phyloP scores from a whole-genome alignment of 805 yeast genomes.

The Tetrapisispora phaffii region DNA sequence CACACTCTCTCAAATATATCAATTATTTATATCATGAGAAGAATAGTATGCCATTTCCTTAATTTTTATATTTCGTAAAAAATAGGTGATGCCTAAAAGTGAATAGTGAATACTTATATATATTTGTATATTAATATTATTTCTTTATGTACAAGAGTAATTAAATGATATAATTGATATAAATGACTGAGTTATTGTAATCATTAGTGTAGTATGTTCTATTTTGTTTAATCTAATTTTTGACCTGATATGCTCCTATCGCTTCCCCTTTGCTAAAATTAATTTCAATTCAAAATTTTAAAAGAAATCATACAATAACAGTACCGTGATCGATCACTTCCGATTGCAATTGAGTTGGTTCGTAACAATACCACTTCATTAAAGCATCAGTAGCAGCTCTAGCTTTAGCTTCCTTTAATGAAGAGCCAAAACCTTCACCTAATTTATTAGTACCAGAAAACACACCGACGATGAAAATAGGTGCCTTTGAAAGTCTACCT shows the following conservation, averaged over 20 bases:
- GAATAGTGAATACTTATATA: neutral
- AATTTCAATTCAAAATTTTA: neutral
- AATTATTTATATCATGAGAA: no score
- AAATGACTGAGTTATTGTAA: neutral
- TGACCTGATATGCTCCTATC: neutral
- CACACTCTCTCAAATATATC: no score
- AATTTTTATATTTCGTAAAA: no score
- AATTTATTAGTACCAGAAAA: slow-evolving; percentile 73
- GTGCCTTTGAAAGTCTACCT: slow-evolving; percentile 75
- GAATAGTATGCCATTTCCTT: no score
- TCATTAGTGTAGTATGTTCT: neutral
- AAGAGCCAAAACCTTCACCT: slow-evolving; percentile 92
- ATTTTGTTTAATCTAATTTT: neutral
- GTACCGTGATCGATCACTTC: slow-evolving; percentile 45
- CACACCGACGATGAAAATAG: slow-evolving; percentile 85
- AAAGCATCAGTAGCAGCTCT: slow-evolving; percentile 87
- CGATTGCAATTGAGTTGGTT: slow-evolving; percentile 53
- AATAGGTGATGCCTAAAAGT: no score
- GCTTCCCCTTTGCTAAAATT: neutral
- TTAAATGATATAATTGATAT: neutral
- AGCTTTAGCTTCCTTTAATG: slow-evolving; percentile 82
- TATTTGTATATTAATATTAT: neutral
- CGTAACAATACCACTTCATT: slow-evolving; percentile 84
- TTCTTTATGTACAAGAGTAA: slow-evolving; percentile 1
- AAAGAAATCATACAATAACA: slow-evolving; percentile 31